Evolutionary conservation across 2,329 filamentous ascomycete species (phyloP).

Genomic region (Xylaria sp.): DNA sequence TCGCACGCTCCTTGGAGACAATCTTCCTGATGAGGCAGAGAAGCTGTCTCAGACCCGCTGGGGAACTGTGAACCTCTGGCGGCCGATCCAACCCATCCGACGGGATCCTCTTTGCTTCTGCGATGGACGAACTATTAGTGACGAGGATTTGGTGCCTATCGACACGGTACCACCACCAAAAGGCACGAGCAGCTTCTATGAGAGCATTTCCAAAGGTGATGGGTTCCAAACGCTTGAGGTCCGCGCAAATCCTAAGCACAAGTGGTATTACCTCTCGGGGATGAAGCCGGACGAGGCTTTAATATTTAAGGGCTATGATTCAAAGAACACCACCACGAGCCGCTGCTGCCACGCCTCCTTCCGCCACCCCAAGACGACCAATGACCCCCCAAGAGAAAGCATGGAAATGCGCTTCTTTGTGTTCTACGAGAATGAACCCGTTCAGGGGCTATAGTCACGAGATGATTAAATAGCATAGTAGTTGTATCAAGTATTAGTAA

Average conservation of each 20-base stretch:
- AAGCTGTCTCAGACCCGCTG: constrained; percentile 28
- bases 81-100: constrained; percentile 23
- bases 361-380: neutral
- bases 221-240: constrained; percentile 32
- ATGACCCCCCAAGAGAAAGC: constrained; percentile 29
- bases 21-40: constrained; percentile 30
- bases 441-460: constrained; percentile 20
- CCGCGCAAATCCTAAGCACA: constrained; percentile 26
- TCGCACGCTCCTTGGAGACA: constrained; percentile 18
- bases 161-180: constrained; percentile 20
- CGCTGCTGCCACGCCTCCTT: constrained; percentile 36
- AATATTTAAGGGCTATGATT: constrained; percentile 32
- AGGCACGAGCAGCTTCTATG: constrained; percentile 23
- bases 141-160: constrained; percentile 32
- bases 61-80: constrained; percentile 36
- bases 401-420: constrained; percentile 38
- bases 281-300: constrained; percentile 33
- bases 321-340: constrained; percentile 26
- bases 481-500: too few relatives aligned
- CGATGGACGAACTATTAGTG: constrained; percentile 26
- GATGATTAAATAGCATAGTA: too few relatives aligned
- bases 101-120: constrained; percentile 33
- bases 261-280: constrained; percentile 33
- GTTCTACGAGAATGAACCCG: constrained; percentile 32
- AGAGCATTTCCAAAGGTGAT: constrained; percentile 25